A percentile compares a stretch with the other conserved stretches of the same genome.
phyloP scores from a whole-genome alignment of 768 basidiomycete genomes.

The Mrakia frigida region DNA sequence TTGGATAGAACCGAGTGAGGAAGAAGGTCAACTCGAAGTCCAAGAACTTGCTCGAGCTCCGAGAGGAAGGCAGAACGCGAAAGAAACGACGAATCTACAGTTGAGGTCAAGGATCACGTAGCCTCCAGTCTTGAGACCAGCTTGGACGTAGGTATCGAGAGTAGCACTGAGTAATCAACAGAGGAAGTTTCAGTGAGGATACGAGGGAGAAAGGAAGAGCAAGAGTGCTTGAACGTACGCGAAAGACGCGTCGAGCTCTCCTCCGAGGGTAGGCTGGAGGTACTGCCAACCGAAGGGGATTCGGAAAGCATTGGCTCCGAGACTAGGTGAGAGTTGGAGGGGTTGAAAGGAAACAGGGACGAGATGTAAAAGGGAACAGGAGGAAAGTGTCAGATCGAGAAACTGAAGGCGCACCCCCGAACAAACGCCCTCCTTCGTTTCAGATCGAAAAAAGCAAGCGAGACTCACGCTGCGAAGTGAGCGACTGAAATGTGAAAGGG shows the following conservation, averaged over 20 bases:
- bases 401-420: neutral
- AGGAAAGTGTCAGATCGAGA: neutral
- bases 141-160: slow-evolving; percentile 51
- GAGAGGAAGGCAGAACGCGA: no score
- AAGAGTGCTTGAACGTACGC: neutral
- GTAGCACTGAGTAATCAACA: neutral
- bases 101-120: slow-evolving; percentile 57
- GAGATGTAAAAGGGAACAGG: neutral
- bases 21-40: no score
- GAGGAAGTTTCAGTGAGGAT: no score
- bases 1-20: no score
- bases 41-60: no score
- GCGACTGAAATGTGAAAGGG: neutral
- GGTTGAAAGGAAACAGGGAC: neutral
- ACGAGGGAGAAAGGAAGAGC: neutral
- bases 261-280: neutral
- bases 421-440: neutral
- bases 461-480: slow-evolving; percentile 19
- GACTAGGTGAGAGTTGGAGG: neutral
- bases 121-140: slow-evolving; percentile 50
- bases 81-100: slow-evolving; percentile 35
- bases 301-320: slow-evolving; percentile 16
- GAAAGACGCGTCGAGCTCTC: slow-evolving; percentile 12
- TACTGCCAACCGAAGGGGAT: slow-evolving; percentile 29
- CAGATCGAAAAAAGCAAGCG: neutral